Conservation (phyloP, 768 basidiomycete genomes). For the Hygrocybe punicea region DNA sequence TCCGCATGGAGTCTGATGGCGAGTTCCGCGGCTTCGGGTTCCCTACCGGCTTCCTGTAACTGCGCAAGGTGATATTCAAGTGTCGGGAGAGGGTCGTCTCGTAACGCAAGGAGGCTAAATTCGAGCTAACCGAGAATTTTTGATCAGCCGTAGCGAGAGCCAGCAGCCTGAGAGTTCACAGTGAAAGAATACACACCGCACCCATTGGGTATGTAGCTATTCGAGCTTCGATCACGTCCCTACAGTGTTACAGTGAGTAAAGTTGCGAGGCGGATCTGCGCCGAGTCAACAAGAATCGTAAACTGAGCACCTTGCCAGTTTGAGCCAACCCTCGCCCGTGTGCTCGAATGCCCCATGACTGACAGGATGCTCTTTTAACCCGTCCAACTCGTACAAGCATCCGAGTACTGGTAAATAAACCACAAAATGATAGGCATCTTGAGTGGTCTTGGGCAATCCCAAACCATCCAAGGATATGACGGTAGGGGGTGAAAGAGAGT, state of each 20-base stretch:
- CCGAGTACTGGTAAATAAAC: constrained; percentile 87
- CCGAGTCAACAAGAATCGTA: constrained; percentile 1
- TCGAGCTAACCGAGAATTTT: constrained; percentile 57
- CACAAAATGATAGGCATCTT: constrained; percentile 96
- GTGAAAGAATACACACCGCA: constrained; percentile 56
- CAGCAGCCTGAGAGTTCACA: constrained; percentile 4
- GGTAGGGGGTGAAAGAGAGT: constrained; percentile 86
- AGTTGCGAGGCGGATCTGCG: constrained; percentile 18
- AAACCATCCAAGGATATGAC: constrained; percentile 86
- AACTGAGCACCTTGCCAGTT: constrained; percentile 62
- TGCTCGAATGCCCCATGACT: constrained; percentile 73
- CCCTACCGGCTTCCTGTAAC: constrained; percentile 40
- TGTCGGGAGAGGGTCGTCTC: constrained; percentile 71
- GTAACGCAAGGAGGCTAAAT: constrained; percentile 87
- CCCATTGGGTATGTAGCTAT: constrained; percentile 89
- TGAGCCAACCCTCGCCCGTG: constrained; percentile 77
- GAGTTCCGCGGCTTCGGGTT: constrained; percentile 50
- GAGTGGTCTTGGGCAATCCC: constrained; percentile 57
- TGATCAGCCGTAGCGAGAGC: constrained; percentile 7
- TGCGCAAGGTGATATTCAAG: constrained; percentile 58
- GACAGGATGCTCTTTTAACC: constrained; percentile 75
- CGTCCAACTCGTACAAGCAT: constrained; percentile 89
- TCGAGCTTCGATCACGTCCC: constrained; percentile 79
- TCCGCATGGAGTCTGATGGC: constrained; percentile 59
- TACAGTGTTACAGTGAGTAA: constrained; percentile 35